A percentile compares a stretch with the other conserved stretches of the same genome.
These are phyloP conservation scores for Boletus sp. DNA, from an alignment of 1,284 basidiomycete species.

Conservation along the genomic window DNA sequence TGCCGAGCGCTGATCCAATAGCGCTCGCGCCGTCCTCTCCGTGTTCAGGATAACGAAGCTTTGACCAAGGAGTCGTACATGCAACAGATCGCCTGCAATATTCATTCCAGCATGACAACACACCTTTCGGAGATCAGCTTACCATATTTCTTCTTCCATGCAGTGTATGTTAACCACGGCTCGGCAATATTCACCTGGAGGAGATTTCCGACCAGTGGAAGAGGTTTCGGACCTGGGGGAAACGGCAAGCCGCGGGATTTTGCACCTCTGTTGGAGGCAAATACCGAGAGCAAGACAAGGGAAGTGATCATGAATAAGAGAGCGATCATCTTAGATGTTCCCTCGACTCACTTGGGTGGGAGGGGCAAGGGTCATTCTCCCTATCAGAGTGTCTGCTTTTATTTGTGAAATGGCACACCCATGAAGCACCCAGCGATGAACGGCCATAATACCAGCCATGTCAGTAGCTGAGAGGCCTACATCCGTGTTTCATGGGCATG, in stretches of 20 bases:
- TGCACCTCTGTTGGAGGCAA: not conserved
- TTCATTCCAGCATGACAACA: not conserved
- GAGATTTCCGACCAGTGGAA: slow-evolving; percentile 25
- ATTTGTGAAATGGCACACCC: not conserved
- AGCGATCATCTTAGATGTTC: not conserved
- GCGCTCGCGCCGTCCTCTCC: slow-evolving; percentile 23
- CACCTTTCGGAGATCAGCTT: not conserved
- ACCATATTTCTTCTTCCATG: slow-evolving; percentile 25
- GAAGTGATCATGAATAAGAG: slow-evolving; percentile 2
- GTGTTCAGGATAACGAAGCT: slow-evolving; percentile 25
- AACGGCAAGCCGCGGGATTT: slow-evolving; percentile 5
- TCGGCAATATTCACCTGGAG: slow-evolving; percentile 17
- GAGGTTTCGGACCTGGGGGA: slow-evolving; percentile 24
- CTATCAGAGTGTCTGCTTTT: not conserved
- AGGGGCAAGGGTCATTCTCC: not conserved
- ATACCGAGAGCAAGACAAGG: not conserved
- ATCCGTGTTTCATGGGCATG: too few species aligned
- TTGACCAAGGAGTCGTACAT: slow-evolving; percentile 24
- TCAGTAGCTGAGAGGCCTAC: not conserved
- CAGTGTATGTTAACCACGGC: slow-evolving; percentile 26
- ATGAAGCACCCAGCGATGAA: not conserved
- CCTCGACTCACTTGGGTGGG: slow-evolving; percentile 4
- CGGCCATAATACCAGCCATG: not conserved
- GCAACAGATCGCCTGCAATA: slow-evolving; percentile 21
- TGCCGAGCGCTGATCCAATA: slow-evolving; percentile 26